Evolutionary conservation across 2,329 filamentous ascomycete genomes (phyloP).

Genomic region (Xylariaceae sp.): DNA sequence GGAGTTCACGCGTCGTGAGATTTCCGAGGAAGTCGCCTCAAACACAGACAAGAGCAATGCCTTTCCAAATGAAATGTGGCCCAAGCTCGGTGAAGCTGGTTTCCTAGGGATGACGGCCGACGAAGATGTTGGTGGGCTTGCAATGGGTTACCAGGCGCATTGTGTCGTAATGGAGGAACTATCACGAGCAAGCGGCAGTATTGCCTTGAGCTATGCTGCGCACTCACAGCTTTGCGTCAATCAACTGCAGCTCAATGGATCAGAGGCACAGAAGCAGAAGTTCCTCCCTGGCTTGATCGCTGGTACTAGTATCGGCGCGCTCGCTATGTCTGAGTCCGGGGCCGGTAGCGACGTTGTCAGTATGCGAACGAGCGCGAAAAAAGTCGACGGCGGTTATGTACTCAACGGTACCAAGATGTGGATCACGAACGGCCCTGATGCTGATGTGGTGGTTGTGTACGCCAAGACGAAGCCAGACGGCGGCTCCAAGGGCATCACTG

Average conservation of each 20-base stretch:
- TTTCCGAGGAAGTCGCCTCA: slow-evolving; percentile 76
- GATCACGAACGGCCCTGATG: slow-evolving; percentile 97
- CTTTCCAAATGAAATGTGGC: slow-evolving; percentile 90
- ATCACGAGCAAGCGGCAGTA: slow-evolving; percentile 76
- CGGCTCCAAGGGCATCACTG: slow-evolving; percentile 87
- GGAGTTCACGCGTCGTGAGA: slow-evolving; percentile 85
- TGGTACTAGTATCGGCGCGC: slow-evolving; percentile 75
- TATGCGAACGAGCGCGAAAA: slow-evolving; percentile 83
- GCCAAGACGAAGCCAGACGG: slow-evolving; percentile 83
- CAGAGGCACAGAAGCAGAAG: slow-evolving; percentile 69
- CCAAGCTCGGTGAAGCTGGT: slow-evolving; percentile 85
- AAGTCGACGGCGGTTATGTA: slow-evolving; percentile 78
- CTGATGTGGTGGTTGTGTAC: slow-evolving; percentile 92
- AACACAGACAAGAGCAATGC: slow-evolving; percentile 80
- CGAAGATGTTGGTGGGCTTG: slow-evolving; percentile 84
- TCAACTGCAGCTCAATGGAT: slow-evolving; percentile 88
- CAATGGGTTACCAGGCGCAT: slow-evolving; percentile 94
- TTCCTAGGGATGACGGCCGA: slow-evolving; percentile 92
- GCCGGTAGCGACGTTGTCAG: slow-evolving; percentile 91
- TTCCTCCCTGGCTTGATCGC: slow-evolving; percentile 79
- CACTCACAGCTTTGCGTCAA: slow-evolving; percentile 97
- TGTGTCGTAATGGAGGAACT: slow-evolving; percentile 95
- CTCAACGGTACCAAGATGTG: slow-evolving; percentile 97
- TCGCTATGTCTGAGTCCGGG: slow-evolving; percentile 93
- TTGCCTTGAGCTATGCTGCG: slow-evolving; percentile 88